Evolutionary conservation across 768 basidiomycete genomes (phyloP).

Genomic region (Collybia sp.): DNA sequence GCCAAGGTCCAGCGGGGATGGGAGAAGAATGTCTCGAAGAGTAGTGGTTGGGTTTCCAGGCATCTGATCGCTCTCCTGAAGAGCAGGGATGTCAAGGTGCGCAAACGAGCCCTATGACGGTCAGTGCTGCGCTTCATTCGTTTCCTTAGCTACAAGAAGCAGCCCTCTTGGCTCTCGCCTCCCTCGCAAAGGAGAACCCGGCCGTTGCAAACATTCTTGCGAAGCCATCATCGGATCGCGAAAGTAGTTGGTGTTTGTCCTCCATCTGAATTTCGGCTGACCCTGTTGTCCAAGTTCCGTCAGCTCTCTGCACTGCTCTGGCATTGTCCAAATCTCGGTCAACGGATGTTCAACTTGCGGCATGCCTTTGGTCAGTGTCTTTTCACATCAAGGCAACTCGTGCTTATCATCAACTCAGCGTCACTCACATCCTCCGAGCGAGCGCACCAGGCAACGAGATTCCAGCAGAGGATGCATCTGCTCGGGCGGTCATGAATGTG

Average conservation of each 20-base stretch:
- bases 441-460: neutral
- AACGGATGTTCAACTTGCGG: constrained; percentile 62
- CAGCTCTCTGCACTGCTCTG: constrained; percentile 40
- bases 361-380: constrained; percentile 55
- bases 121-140: too few species aligned
- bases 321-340: constrained; percentile 53
- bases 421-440: constrained; percentile 59
- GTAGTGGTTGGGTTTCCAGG: constrained; percentile 58
- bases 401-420: constrained; percentile 27
- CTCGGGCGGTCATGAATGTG: constrained; percentile 64
- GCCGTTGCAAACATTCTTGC: constrained; percentile 44
- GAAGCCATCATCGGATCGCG: constrained; percentile 36
- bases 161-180: constrained; percentile 56
- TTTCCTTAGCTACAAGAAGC: constrained; percentile 70
- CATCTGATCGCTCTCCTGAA: constrained; percentile 43
- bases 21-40: constrained; percentile 55
- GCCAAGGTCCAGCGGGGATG: constrained; percentile 63
- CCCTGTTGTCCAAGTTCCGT: constrained; percentile 21
- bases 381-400: neutral
- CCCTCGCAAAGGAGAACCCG: constrained; percentile 60
- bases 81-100: constrained; percentile 52
- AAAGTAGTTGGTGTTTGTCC: constrained; percentile 17
- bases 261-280: neutral
- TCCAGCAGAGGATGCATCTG: constrained; percentile 37
- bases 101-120: neutral